Conservation (phyloP, 1,139 yeast genomes). For the Yamadazyma diospyri region DNA sequence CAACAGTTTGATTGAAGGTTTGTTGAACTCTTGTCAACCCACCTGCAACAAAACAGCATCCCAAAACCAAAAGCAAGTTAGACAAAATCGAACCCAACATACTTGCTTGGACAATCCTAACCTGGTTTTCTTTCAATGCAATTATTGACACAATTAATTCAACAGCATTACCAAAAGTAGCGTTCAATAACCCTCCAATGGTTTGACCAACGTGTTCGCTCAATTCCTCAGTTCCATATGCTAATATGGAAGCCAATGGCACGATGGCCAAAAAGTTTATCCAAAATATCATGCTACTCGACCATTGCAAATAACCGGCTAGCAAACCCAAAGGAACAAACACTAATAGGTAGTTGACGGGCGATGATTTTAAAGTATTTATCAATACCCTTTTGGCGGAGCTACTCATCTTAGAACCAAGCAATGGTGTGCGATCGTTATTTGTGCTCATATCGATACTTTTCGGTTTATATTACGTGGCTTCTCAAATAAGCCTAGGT, state of each 20-base stretch:
- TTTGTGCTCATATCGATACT: background rate
- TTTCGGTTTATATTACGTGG: no score
- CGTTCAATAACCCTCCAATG: constrained; percentile 87
- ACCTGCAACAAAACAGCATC: constrained; percentile 94
- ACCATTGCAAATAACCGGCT: constrained; percentile 59
- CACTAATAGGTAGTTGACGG: constrained; percentile 70
- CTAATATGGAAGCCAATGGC: constrained; percentile 86
- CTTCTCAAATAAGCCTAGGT: no score
- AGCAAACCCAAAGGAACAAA: constrained; percentile 87
- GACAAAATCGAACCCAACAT: constrained; percentile 94
- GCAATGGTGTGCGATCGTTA: constrained; percentile 4
- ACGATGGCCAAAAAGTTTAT: constrained; percentile 86
- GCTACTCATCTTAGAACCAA: constrained; percentile 2
- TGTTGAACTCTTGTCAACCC: constrained; percentile 86
- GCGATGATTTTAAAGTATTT: constrained; percentile 55
- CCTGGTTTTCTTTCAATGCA: constrained; percentile 81
- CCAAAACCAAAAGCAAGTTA: constrained; percentile 81
- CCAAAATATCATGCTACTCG: constrained; percentile 60
- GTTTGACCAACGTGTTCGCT: constrained; percentile 86
- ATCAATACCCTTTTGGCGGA: constrained; percentile 12
- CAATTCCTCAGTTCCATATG: constrained; percentile 90
- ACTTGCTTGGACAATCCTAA: constrained; percentile 92
- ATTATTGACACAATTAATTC: constrained; percentile 92
- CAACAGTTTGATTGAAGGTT: constrained; percentile 90
- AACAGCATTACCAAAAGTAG: constrained; percentile 92